Evolutionary conservation across 306 rosid species (phyloP).

Genomic region (Senna tora): DNA sequence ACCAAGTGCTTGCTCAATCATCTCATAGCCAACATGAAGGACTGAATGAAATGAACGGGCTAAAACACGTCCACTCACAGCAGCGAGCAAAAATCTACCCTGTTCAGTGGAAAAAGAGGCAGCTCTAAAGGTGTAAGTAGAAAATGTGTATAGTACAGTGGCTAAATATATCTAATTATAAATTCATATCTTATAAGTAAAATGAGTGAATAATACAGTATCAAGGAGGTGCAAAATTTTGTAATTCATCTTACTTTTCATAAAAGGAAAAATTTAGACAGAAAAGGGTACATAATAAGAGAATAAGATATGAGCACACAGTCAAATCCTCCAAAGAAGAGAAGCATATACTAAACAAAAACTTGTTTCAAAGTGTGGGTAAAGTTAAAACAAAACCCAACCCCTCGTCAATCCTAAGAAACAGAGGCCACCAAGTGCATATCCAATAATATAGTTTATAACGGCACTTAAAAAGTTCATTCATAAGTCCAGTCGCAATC

Average conservation of each 20-base stretch:
- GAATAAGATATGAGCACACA: neutral
- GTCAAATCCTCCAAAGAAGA: neutral
- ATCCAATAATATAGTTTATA: too few relatives aligned
- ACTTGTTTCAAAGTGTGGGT: neutral
- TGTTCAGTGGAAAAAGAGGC: constrained; percentile 46
- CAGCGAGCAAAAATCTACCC: constrained; percentile 99
- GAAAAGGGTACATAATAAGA: neutral
- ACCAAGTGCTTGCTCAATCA: constrained; percentile 94
- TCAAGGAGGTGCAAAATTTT: neutral
- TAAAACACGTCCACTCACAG: constrained; percentile 92
- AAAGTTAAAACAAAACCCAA: neutral
- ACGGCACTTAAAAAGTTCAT: too few relatives aligned
- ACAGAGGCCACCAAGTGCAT: neutral
- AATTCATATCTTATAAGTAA: neutral
- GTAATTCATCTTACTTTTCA: neutral
- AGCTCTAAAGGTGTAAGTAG: constrained; percentile 34
- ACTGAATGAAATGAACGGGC: constrained; percentile 97
- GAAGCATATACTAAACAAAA: neutral
- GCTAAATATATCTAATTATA: constrained; percentile 16
- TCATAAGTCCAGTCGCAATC: too few relatives aligned
- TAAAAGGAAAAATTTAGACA: neutral
- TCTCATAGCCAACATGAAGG: constrained; percentile 87
- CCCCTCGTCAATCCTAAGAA: neutral
- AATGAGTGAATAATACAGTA: neutral
- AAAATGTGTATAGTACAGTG: constrained; percentile 4